These are phyloP conservation scores for Ascoidea rubescens DNA, from an alignment of 805 yeast species.

Conservation along the genomic window DNA sequence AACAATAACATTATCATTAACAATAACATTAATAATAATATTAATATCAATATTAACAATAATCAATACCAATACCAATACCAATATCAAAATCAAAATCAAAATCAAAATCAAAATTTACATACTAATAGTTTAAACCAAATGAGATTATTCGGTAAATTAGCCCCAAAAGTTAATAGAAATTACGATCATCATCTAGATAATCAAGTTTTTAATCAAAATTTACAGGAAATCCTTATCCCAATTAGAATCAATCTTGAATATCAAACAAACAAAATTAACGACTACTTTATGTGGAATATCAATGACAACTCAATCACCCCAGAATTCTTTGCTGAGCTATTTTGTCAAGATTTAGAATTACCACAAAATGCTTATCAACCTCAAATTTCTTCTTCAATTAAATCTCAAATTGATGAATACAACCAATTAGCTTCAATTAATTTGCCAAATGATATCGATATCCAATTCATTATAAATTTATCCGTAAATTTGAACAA, in stretches of 20 bases:
- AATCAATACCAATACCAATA: not conserved
- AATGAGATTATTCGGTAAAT: no score
- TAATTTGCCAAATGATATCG: constrained; percentile 52
- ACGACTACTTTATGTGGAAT: constrained; percentile 68
- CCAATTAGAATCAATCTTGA: constrained; percentile 57
- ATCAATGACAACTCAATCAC: constrained; percentile 32
- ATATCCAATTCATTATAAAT: constrained; percentile 65
- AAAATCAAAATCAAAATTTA: no score
- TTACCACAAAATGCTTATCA: constrained; percentile 52
- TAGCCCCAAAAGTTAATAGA: not conserved
- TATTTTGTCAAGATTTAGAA: constrained; percentile 74
- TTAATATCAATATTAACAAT: not conserved
- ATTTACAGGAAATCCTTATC: constrained; percentile 32
- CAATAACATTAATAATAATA: constrained; percentile 18
- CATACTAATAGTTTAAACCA: no score
- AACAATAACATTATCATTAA: constrained; percentile 17
- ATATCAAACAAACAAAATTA: constrained; percentile 36
- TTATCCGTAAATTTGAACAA: constrained; percentile 73
- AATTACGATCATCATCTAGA: not conserved
- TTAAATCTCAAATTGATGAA: constrained; percentile 71
- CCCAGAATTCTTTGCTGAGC: constrained; percentile 62
- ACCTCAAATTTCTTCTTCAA: constrained; percentile 49
- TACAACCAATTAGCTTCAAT: constrained; percentile 48
- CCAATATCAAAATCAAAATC: not conserved
- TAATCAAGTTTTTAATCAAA: constrained; percentile 21